Evolutionary conservation across 768 basidiomycete genomes (phyloP), one percentile per base, ranked within the genome.

Genomic region (Lentinula sp.): DNA sequence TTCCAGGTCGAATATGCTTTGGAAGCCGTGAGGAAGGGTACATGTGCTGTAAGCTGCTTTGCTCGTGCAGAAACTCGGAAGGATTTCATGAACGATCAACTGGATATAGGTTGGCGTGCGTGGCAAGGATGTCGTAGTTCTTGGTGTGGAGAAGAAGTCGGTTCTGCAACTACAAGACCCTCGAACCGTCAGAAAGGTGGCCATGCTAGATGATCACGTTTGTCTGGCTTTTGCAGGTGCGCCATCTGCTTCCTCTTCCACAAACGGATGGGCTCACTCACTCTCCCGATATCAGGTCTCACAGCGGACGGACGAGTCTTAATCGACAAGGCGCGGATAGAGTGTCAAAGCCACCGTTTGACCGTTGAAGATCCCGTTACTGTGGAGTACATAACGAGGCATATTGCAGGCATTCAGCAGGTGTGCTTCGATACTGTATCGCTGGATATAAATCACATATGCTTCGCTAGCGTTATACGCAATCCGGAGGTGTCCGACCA

Each of bases 121-220:
- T 65, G 97, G 97, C 67, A 88, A 90, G 71, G 88, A 95, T 67
- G 91, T 95, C 33, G 97, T 98, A 2, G 93, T 99, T 4, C 81
- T 99, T 28, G 97, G 96, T 54, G 96, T 98, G 35, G 97, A 99
- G 82, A 98, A 98, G 91, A 98, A 98, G 76, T 94, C 93, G 0
- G 87, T 97, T 33, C 81, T 98, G 10, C 97, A 99, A 74, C 83
- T 99, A 16, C 97, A 99, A 79, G 97, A 99, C 74, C 95, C 97
- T 6, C 83, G 97, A 57, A 99, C 97, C 1, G 95, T 98, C 15
- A 82, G 97, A 58, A 99, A 99, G 74, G 95, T 98, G 7, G 97
- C 92, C 61, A 95, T 98, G 94, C 77, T 99, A 56, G 97, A 99
- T 71, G 97, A 99, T 71, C 97, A 99, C 70, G 76, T 99, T 61